Percentiles rank a stretch among this genome's conserved stretches.
Evolutionary conservation across 176 grass and related monocot genomes (phyloP).

Genomic region (Pontederia paniculata): DNA sequence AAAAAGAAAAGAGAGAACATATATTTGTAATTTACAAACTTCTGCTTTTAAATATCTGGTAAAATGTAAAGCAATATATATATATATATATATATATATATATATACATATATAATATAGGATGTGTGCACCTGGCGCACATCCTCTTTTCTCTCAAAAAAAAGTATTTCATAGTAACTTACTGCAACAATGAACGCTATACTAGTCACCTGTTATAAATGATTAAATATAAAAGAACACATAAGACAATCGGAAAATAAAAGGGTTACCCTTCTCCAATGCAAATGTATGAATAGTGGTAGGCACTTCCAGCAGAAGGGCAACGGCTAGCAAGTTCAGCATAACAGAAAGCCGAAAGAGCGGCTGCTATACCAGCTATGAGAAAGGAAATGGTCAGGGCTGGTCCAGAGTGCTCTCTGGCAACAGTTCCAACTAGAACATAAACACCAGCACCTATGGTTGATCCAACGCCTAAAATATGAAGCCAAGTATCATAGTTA

Average conservation of each 20-base stretch:
- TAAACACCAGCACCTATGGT: constrained; percentile 82
- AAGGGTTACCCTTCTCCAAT: constrained; percentile 65
- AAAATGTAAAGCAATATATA: too few relatives aligned
- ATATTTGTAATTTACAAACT: too few relatives aligned
- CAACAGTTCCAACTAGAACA: constrained; percentile 73
- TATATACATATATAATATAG: too few relatives aligned
- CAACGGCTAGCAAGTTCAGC: constrained; percentile 77
- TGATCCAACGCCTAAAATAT: constrained; percentile 61
- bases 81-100: too few relatives aligned
- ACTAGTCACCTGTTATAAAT: too few relatives aligned
- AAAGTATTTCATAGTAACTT: too few relatives aligned
- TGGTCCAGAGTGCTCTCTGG: constrained; percentile 58
- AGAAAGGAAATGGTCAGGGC: constrained; percentile 66
- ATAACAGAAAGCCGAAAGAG: constrained; percentile 82
- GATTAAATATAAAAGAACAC: background rate
- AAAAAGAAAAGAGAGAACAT: too few relatives aligned
- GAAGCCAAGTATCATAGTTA: constrained; percentile 3
- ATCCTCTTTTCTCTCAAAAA: too few relatives aligned
- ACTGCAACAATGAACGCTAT: too few relatives aligned
- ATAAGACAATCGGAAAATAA: background rate
- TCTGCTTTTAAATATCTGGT: too few relatives aligned
- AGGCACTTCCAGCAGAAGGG: constrained; percentile 71
- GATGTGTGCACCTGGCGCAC: too few relatives aligned
- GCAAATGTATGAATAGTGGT: constrained; percentile 81
- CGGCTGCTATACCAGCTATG: constrained; percentile 74